Evolutionary conservation across 306 rosid genomes (phyloP), one percentile per base, ranked within the genome.

Genomic region (Vigna trinervia): DNA sequence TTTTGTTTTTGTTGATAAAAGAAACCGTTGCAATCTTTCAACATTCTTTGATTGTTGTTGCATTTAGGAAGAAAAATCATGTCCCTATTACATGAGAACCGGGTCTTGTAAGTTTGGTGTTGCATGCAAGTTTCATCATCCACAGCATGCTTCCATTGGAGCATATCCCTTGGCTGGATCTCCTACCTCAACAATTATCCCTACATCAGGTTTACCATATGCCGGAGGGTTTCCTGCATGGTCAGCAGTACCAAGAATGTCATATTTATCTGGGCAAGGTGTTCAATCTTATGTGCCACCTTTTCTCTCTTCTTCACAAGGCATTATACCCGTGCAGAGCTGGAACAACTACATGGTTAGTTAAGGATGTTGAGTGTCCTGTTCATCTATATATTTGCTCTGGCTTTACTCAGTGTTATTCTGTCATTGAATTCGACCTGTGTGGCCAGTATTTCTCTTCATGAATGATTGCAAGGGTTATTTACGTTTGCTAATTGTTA

Each of bases 61-160:
- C 11, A 2, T 39, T 68, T 53, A 94, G 98, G 98, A 94, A 81
- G 98, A 94, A 83, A 94, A 90, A 59, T 69, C 94, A 12, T 94
- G 97, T 80, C 92, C 98, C 61, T 90, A 71, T 88, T 91, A 94
- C 84, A 85, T 91, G 97, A 89, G 98, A 77, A 94, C 91, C 26
- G 96, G 96, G 20, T 51, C 83, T 1, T 94, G 98, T 80, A 94
- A 94, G 86, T 94, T 91, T 86, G 98, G 98, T 84, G 90, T 89
- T 75, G 95, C 97, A 12, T 94, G 98, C 89, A 94, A 94, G 89
- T 94, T 94, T 81, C 87, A 91, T 74, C 98, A 94, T 84, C 98
- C 97, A 17, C 94, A 79, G 82, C 95, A 91, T 48, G 80, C 85
- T 61, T 79, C 94, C 28, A 23, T 78, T 70, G 92, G 89, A 71